A percentile compares a stretch with the other conserved stretches of the same genome.
Evolutionary conservation across 2,329 filamentous ascomycete species (phyloP).

Genomic region (Cladobotryum protrusum): DNA sequence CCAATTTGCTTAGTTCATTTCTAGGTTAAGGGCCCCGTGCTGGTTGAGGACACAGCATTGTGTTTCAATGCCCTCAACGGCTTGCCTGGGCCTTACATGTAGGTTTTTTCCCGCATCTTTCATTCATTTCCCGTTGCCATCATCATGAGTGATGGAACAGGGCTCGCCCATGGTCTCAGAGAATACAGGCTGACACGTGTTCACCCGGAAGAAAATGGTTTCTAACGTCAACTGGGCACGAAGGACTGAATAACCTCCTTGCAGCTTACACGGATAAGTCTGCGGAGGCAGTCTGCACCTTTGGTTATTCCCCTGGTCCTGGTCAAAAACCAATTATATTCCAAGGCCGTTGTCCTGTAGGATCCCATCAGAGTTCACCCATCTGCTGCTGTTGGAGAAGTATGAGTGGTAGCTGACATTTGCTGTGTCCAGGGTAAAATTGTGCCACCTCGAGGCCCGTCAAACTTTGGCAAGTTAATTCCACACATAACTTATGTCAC

Average conservation of each 20-base stretch:
- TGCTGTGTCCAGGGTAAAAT: slow-evolving; percentile 56
- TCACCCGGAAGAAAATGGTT: slow-evolving; percentile 75
- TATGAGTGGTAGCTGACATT: slow-evolving; percentile 1
- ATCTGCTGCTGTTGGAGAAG: no score
- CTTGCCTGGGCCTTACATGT: slow-evolving; percentile 97
- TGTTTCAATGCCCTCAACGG: slow-evolving; percentile 87
- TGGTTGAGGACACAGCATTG: slow-evolving; percentile 93
- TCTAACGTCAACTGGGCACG: slow-evolving; percentile 71
- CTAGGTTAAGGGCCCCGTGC: slow-evolving; percentile 75
- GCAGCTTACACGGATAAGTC: slow-evolving; percentile 85
- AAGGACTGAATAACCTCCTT: slow-evolving; percentile 84
- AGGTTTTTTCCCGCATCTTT: slow-evolving; percentile 29
- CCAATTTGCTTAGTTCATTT: not conserved
- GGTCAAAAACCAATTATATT: slow-evolving; percentile 81
- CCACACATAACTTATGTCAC: not conserved
- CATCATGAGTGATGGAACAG: not conserved
- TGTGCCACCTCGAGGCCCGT: slow-evolving; percentile 73
- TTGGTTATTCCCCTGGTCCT: slow-evolving; percentile 83
- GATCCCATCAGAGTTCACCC: slow-evolving; percentile 13
- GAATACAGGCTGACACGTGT: not conserved
- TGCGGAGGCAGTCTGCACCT: slow-evolving; percentile 91
- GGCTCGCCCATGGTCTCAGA: not conserved
- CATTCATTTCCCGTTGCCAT: not conserved
- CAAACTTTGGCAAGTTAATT: slow-evolving; percentile 65
- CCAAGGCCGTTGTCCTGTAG: slow-evolving; percentile 78